Conservation (phyloP, 164 flowering plant species). For the Platanus orientalis region DNA sequence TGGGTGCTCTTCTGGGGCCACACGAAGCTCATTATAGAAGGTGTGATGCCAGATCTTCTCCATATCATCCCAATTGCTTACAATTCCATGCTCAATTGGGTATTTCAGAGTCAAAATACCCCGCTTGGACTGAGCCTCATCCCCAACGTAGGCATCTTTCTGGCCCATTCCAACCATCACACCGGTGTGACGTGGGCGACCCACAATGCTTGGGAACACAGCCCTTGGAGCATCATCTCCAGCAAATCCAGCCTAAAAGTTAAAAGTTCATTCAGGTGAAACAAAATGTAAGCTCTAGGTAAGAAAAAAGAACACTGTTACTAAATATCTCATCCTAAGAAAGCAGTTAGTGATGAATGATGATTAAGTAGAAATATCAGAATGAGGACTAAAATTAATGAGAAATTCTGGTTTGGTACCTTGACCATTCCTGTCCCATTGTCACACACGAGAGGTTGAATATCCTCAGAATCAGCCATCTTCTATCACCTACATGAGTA, state of each 20-base stretch:
- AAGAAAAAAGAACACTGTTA: not conserved
- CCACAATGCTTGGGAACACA: constrained; percentile 78
- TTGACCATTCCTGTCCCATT: constrained; percentile 84
- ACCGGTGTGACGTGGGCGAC: no score
- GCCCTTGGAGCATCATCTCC: constrained; percentile 89
- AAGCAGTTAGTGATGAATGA: no score
- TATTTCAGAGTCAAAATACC: constrained; percentile 69
- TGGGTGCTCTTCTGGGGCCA: constrained; percentile 78
- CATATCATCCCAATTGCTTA: constrained; percentile 86
- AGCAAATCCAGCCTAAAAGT: constrained; percentile 55
- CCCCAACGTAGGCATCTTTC: no score
- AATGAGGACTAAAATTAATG: no score
- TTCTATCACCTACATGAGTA: constrained; percentile 22
- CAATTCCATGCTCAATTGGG: constrained; percentile 84
- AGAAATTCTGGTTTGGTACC: constrained; percentile 25
- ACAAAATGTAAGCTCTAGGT: not conserved
- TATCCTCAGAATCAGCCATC: constrained; percentile 70
- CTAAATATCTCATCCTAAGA: no score
- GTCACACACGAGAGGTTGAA: no score
- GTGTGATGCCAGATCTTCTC: no score
- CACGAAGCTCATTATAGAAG: no score
- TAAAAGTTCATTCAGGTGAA: not conserved
- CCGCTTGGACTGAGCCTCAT: constrained; percentile 80
- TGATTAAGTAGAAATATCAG: no score
- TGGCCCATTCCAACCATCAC: no score